phyloP scores from a whole-genome alignment of 202 grass and related monocot species.

The Saccharum hybrid region DNA sequence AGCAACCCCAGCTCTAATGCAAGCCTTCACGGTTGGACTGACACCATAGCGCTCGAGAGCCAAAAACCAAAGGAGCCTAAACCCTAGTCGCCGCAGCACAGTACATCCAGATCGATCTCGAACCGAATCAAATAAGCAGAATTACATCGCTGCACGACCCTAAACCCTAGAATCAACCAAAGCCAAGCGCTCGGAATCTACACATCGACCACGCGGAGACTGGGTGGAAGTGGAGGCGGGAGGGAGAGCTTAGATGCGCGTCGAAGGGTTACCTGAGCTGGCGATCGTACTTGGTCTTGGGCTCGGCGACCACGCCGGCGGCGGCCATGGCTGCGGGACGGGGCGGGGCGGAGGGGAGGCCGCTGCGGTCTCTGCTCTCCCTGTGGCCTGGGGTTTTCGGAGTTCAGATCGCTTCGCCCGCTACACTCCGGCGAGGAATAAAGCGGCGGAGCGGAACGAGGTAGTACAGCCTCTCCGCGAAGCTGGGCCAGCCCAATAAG shows the following conservation, averaged over 20 bases:
- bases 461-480: too few species aligned
- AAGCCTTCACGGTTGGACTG: neutral
- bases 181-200: conserved; percentile 20
- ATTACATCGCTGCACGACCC: neutral
- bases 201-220: conserved; percentile 3
- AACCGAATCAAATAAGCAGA: neutral
- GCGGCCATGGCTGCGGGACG: conserved; percentile 53
- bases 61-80: conserved; percentile 13
- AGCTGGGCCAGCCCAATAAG: neutral
- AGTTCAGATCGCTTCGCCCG: neutral
- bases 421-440: conserved; percentile 43
- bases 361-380: neutral
- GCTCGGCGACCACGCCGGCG: conserved; percentile 47
- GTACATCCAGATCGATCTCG: neutral
- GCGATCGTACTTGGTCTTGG: conserved; percentile 96
- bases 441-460: neutral
- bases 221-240: neutral
- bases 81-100: conserved; percentile 25
- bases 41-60: neutral
- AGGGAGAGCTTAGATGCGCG: neutral
- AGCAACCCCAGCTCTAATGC: conserved; percentile 9
- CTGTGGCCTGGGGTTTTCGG: neutral
- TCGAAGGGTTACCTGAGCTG: conserved; percentile 73
- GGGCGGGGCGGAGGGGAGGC: neutral
- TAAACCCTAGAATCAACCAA: conserved; percentile 29